Evolutionary conservation across 2,329 filamentous ascomycete genomes (phyloP).

Genomic region (Ophiocordyceps camponoti-saundersi): DNA sequence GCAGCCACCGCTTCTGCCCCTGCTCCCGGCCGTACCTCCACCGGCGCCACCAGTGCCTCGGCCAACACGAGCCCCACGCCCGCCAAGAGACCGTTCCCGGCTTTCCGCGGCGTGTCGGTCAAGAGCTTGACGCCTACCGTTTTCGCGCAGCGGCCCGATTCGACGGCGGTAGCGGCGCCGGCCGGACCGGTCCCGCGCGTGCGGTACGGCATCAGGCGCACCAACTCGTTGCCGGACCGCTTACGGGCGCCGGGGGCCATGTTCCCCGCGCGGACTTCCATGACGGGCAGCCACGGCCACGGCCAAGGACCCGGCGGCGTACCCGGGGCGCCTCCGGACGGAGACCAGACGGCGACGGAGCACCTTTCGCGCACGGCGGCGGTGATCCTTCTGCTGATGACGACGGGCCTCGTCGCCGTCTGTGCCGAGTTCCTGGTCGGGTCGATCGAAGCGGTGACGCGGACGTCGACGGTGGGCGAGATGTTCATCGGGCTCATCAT

Average conservation of each 20-base stretch:
- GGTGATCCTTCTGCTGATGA: constrained; percentile 30
- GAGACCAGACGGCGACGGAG: constrained; percentile 17
- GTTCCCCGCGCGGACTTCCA: constrained; percentile 26
- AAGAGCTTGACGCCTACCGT: constrained; percentile 57
- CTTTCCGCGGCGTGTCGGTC: constrained; percentile 42
- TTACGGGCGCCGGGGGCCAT: constrained; percentile 36
- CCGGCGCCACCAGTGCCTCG: constrained; percentile 12
- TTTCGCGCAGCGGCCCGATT: constrained; percentile 33
- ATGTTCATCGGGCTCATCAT: constrained; percentile 44
- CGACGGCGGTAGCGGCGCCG: constrained; percentile 8
- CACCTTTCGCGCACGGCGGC: constrained; percentile 35
- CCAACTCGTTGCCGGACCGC: constrained; percentile 51
- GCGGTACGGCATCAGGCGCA: constrained; percentile 50
- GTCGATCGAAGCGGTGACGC: constrained; percentile 38
- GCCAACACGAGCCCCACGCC: constrained; percentile 1
- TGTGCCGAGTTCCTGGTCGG: constrained; percentile 45
- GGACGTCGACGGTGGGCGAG: constrained; percentile 30
- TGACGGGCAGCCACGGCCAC: constrained; percentile 12
- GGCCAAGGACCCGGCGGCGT: background rate
- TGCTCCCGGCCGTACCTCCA: constrained; percentile 3
- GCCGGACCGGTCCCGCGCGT: constrained; percentile 36
- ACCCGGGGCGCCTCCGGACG: constrained; percentile 8
- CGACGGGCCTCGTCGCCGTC: constrained; percentile 38
- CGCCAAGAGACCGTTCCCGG: constrained; percentile 28
- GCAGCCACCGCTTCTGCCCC: constrained; percentile 11